Evolutionary conservation across 2,329 filamentous ascomycete species (phyloP).

Genomic region (Scleromitrula shiraiana): DNA sequence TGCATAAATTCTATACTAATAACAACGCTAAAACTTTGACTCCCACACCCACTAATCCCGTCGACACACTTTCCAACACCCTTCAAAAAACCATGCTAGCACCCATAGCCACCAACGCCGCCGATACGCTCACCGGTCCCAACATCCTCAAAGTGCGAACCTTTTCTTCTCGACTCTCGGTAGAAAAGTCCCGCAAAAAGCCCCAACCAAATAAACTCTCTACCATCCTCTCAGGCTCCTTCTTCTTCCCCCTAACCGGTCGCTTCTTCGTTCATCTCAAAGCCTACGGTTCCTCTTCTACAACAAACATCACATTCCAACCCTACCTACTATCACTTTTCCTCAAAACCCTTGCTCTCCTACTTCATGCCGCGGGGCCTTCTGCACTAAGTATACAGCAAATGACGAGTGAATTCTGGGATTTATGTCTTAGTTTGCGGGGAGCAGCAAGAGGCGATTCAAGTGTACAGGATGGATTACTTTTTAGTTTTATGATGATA

Average conservation of each 20-base stretch:
- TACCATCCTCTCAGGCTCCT: slow-evolving; percentile 62
- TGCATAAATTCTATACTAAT: slow-evolving; percentile 62
- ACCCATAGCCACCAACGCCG: slow-evolving; percentile 73
- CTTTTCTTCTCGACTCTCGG: slow-evolving; percentile 70
- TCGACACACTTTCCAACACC: slow-evolving; percentile 59
- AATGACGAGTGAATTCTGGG: slow-evolving; percentile 78
- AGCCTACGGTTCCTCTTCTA: slow-evolving; percentile 38
- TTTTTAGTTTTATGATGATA: slow-evolving; percentile 72
- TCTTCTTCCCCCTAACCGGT: slow-evolving; percentile 81
- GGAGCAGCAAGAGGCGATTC: slow-evolving; percentile 53
- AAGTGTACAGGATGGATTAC: slow-evolving; percentile 60
- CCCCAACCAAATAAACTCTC: slow-evolving; percentile 71
- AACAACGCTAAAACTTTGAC: slow-evolving; percentile 23
- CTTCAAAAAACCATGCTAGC: slow-evolving; percentile 68
- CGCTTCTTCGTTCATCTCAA: slow-evolving; percentile 63
- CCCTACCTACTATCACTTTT: slow-evolving; percentile 71
- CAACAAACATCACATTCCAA: slow-evolving; percentile 58
- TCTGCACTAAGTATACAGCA: slow-evolving; percentile 67
- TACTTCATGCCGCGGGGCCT: slow-evolving; percentile 77
- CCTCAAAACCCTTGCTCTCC: slow-evolving; percentile 75
- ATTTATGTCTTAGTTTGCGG: slow-evolving; percentile 67
- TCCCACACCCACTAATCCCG: slow-evolving; percentile 20
- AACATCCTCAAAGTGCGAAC: slow-evolving; percentile 81
- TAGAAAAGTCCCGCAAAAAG: slow-evolving; percentile 48
- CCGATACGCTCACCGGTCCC: slow-evolving; percentile 71